Evolutionary conservation across 1,139 yeast species (phyloP), one percentile per base, ranked within the genome.

Genomic region (Pneumocystis carinii): DNA sequence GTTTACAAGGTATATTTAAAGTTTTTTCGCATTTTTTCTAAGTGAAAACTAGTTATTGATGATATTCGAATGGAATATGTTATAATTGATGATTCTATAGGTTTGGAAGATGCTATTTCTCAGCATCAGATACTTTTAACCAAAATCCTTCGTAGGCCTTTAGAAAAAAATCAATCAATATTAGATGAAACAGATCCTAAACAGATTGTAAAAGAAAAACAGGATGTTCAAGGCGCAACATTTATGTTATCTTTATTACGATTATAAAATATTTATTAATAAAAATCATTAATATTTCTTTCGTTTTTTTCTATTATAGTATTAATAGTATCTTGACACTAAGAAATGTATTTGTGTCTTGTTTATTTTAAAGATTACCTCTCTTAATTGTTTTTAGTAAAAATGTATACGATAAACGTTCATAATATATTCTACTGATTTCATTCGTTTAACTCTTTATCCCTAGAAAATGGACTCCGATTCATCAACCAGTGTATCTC

Each of bases 51-150:
- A 72, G 90, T 95, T 66, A 90, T 97, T 59, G 98, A 94, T 73
- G 98, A 94, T 70, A 94, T 94, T 62, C 77, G 82, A 69, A 96
- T 94, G 67, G 90, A 90, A 76, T 88, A 88, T 76, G 77, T 82
- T 67, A 74, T 90, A 68, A 72, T 79, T 66, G 82, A 83, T 70
- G 96, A 90, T 71, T 75, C 65, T 66, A 81, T 86, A 69, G 82
- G 82, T 62, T 83, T 94, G 65, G 83, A 79, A 63, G 75, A 76
- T n/a, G 83, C 89, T 65, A 78, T 94, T 66, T 73, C 77, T 64
- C 78, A 79, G 62, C 90, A 90, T 75, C 76, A 78, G 62, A 88
- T 83, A 10, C 77, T 90, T 74, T 78, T 94, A 69, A 76, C 83
- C 66, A 90, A 90, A 79, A 82, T 90, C 58, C 83, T 95, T 67